Evolutionary conservation across 768 basidiomycete species (phyloP), one percentile per base, ranked within the genome.

Genomic region (Leccinum broughii): DNA sequence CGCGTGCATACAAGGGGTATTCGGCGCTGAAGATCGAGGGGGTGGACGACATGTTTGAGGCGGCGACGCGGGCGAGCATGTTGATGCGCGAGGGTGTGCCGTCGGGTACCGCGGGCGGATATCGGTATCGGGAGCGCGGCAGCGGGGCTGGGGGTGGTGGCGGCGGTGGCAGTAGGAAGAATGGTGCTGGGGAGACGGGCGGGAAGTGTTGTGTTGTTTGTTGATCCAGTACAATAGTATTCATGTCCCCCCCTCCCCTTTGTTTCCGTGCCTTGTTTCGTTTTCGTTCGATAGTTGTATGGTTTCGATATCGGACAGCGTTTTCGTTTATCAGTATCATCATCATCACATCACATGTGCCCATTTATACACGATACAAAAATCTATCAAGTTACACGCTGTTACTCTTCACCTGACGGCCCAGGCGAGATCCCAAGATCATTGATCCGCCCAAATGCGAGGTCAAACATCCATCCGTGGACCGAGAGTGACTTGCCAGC

Each of bases 31-130:
- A 87, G 77, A 90, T 92, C 56, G 88, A 92, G 77, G 94, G 94
- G 56, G 94, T 96, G 14, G 97, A 98, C 74, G 93, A 97, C 66
- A 92, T 98, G 51, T 99, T 98, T 66, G 97, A 99, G 78, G 90
- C 92, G 0, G 97, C 97, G 37, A 98, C 97, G 11, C 81, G 97
- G 49, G 95, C 93, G 50, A 95, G 93, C 71, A 97, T 98, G 92
- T 77, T 98, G 60, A 95, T 96, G 83, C 82, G 95, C 22, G 94
- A 95, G 59, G 90, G 90, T 3, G 89, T 86, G 26, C 83, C 85
- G 10, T 67, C 74, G 77, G 80, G 69, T 70, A 77, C 79, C 67
- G 83, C 84, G 65, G 84, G 84, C 52, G 81, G 82, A 15, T 80
- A 79, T 65, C 72, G 68, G 61, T 62, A 75, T 81, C 82, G 60